Evolutionary conservation across 2,329 filamentous ascomycete species (phyloP).

Genomic region (Ophiobolus disseminans): DNA sequence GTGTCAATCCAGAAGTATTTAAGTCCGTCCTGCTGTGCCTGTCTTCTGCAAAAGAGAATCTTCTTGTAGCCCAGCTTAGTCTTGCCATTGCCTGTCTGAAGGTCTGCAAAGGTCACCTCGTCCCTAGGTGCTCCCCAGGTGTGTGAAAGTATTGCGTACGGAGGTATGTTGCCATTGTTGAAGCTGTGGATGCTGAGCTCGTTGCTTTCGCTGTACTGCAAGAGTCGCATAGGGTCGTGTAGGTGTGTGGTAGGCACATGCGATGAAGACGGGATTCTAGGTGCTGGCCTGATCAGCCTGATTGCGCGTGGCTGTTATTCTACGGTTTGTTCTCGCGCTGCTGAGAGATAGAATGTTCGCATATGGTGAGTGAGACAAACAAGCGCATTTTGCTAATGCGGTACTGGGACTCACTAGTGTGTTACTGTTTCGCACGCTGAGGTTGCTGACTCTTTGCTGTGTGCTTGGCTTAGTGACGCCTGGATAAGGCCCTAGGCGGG

Average conservation of each 20-base stretch:
- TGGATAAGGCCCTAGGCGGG: background rate
- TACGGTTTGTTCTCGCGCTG: background rate
- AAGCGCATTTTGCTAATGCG: background rate
- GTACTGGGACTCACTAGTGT: background rate
- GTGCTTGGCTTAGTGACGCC: background rate
- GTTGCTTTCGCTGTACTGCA: background rate
- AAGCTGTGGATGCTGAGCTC: background rate
- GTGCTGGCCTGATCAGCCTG: background rate
- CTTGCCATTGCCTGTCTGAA: slow-evolving; percentile 9
- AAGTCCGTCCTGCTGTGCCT: slow-evolving; percentile 11
- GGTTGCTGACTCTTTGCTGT: background rate
- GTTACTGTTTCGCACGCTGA: background rate
- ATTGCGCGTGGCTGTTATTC: background rate
- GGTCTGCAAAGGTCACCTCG: slow-evolving; percentile 14
- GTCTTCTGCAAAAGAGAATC: slow-evolving; percentile 17
- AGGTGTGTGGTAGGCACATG: too few species aligned
- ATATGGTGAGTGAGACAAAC: background rate
- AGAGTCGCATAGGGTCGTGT: background rate
- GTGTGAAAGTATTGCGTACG: slow-evolving; percentile 13
- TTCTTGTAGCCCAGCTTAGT: slow-evolving; percentile 10
- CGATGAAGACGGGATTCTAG: background rate
- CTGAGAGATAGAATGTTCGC: background rate
- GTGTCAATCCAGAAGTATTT: background rate
- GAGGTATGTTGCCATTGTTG: background rate
- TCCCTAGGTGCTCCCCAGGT: too few species aligned